Evolutionary conservation across 345 rosid species (phyloP).

Genomic region (Laguncularia racemosa): DNA sequence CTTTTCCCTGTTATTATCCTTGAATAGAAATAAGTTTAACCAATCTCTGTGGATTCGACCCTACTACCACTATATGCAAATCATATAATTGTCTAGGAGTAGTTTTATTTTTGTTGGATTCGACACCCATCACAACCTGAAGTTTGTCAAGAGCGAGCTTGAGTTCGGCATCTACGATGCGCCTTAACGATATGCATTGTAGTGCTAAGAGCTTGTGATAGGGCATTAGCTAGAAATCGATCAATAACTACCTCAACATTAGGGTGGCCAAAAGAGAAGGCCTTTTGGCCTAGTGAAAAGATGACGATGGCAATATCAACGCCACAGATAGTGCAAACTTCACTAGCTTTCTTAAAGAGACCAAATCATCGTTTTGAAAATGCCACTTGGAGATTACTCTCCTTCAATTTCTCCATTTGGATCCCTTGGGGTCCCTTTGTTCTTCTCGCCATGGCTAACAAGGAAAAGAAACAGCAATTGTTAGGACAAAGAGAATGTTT

Average conservation of each 20-base stretch:
- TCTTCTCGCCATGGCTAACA: constrained; percentile 14
- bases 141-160: constrained; percentile 12
- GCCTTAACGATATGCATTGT: constrained; percentile 18
- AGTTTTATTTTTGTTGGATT: no score
- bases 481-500: no score
- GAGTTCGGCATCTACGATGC: constrained; percentile 19
- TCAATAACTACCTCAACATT: constrained; percentile 25
- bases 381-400: constrained; percentile 33
- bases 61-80: no score
- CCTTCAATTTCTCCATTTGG: constrained; percentile 27
- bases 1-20: no score
- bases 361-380: constrained; percentile 50
- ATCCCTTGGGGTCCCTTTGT: constrained; percentile 27
- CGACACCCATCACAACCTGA: no score
- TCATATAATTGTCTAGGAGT: no score
- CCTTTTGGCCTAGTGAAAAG: constrained; percentile 42
- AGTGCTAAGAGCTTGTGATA: background rate
- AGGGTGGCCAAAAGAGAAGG: constrained; percentile 58
- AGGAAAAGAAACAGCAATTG: no score
- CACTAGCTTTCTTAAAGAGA: constrained; percentile 49
- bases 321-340: constrained; percentile 40
- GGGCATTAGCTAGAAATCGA: constrained; percentile 18
- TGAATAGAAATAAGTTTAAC: no score
- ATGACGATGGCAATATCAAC: constrained; percentile 31
- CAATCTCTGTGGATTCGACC: no score